Evolutionary conservation across 352 stramenopile species (phyloP).

Genomic region (Blastocystis sp.): DNA sequence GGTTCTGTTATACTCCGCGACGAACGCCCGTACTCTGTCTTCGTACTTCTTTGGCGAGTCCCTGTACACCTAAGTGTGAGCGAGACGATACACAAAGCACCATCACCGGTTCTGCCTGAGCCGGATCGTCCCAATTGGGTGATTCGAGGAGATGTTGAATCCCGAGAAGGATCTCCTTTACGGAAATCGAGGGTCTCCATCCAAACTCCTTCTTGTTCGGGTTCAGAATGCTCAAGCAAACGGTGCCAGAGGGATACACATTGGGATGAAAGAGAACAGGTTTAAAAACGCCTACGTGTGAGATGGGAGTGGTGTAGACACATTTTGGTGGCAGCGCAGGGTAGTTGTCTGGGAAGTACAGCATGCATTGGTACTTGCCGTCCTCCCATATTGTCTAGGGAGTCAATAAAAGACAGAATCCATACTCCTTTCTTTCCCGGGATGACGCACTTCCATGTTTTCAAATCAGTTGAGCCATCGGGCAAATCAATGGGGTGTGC

Average conservation of each 20-base stretch:
- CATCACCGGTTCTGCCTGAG: slow-evolving; percentile 69
- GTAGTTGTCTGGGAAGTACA: slow-evolving; percentile 65
- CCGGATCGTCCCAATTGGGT: slow-evolving; percentile 72
- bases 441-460: slow-evolving; percentile 73
- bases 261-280: slow-evolving; percentile 73
- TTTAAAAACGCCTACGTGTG: slow-evolving; percentile 64
- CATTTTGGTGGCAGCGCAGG: slow-evolving; percentile 66
- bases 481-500: slow-evolving; percentile 26
- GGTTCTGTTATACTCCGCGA: slow-evolving; percentile 50
- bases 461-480: slow-evolving; percentile 68
- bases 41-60: slow-evolving; percentile 62
- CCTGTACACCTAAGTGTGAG: slow-evolving; percentile 21
- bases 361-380: slow-evolving; percentile 54
- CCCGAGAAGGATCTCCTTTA: slow-evolving; percentile 72
- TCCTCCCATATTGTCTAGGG: slow-evolving; percentile 70
- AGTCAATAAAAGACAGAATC: background rate
- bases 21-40: slow-evolving; percentile 20
- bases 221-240: slow-evolving; percentile 73
- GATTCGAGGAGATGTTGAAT: slow-evolving; percentile 65
- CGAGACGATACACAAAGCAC: slow-evolving; percentile 20
- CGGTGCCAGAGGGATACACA: slow-evolving; percentile 73
- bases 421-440: slow-evolving; percentile 66
- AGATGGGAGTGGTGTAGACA: background rate
- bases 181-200: slow-evolving; percentile 72
- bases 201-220: slow-evolving; percentile 69